phyloP scores from a whole-genome alignment of 2,329 filamentous ascomycete genomes.

The Botryotinia convoluta region DNA sequence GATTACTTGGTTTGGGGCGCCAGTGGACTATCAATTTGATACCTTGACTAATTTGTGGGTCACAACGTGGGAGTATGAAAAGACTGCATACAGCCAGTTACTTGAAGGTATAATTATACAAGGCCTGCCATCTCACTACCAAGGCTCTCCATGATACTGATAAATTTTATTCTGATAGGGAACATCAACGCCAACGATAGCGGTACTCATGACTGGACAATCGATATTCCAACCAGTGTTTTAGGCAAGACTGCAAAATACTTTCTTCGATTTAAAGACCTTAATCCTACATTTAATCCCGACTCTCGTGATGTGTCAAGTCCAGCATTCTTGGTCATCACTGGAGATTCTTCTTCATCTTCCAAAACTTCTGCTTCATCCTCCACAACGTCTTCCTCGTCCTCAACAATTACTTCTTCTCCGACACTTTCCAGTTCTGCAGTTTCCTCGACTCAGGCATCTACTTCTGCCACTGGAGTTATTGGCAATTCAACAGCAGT shows the following conservation, averaged over 20 bases:
- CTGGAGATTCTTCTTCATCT: neutral
- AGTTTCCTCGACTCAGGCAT: neutral
- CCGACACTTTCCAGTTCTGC: neutral
- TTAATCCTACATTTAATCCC: neutral
- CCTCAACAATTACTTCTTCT: neutral
- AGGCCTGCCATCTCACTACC: neutral
- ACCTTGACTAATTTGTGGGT: neutral
- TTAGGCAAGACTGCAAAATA: neutral
- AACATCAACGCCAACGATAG: neutral
- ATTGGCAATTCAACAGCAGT: neutral
- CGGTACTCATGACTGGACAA: neutral
- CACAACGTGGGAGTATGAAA: neutral
- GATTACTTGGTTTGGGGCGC: neutral
- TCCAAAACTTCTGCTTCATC: neutral
- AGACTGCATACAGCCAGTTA: neutral
- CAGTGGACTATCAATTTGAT: neutral
- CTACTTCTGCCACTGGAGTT: neutral
- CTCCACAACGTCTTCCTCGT: neutral
- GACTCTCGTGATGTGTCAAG: neutral
- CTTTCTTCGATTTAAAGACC: neutral
- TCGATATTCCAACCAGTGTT: neutral
- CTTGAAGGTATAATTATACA: neutral
- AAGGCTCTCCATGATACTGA: neutral
- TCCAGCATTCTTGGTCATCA: neutral
- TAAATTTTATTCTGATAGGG: neutral